These are phyloP conservation scores for Boletus tylopilopsis DNA, from an alignment of 768 basidiomycete species.

Conservation along the genomic window DNA sequence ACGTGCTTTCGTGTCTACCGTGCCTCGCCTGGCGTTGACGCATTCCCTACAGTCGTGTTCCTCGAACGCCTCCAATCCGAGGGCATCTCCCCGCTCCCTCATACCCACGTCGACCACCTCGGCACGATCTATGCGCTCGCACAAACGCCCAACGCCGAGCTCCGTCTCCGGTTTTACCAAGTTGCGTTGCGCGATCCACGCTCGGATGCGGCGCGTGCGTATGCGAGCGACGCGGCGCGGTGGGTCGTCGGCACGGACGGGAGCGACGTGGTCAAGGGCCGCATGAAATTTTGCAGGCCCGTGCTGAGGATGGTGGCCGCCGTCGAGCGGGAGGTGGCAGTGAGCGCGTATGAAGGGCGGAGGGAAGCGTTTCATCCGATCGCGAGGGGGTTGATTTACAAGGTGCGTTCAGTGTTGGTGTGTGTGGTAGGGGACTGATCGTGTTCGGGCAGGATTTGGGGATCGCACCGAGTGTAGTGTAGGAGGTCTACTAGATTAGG, in stretches of 20 bases:
- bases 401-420: constrained; percentile 41
- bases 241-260: not conserved
- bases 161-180: constrained; percentile 75
- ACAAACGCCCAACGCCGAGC: constrained; percentile 59
- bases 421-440: not conserved
- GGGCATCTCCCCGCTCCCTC: constrained; percentile 52
- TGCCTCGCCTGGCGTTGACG: too few relatives aligned
- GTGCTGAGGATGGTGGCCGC: not conserved
- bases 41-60: not conserved
- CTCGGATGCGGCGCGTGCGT: not conserved
- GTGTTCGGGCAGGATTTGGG: constrained; percentile 10
- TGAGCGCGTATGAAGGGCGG: constrained; percentile 42
- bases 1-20: not conserved
- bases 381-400: constrained; percentile 69
- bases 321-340: constrained; percentile 40
- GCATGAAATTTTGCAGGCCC: not conserved
- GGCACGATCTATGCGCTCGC: not conserved
- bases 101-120: constrained; percentile 45
- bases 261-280: not conserved
- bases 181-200: constrained; percentile 53
- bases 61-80: constrained; percentile 54
- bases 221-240: not conserved
- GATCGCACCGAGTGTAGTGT: too few relatives aligned
- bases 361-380: constrained; percentile 71
- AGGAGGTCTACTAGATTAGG: too few relatives aligned